phyloP scores from a whole-genome alignment of 2,329 filamentous ascomycete species.

The Phoma herbarum region DNA sequence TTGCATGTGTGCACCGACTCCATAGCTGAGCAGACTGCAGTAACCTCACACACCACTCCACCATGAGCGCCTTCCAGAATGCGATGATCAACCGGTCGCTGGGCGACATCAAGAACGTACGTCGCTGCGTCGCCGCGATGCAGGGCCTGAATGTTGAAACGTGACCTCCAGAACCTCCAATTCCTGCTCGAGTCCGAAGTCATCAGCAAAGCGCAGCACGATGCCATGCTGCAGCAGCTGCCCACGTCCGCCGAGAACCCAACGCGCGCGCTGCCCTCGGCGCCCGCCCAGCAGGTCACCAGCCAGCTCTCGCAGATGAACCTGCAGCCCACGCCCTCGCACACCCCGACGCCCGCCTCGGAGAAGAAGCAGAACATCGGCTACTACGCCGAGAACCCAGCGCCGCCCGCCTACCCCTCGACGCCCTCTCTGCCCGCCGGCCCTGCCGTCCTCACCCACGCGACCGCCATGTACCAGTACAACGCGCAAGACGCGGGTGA shows the following conservation, averaged over 20 bases:
- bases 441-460: constrained; percentile 70
- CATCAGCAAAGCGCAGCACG: constrained; percentile 78
- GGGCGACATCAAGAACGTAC: constrained; percentile 84
- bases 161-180: constrained; percentile 77
- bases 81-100: constrained; percentile 83
- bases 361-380: constrained; percentile 53
- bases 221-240: constrained; percentile 76
- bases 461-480: constrained; percentile 86
- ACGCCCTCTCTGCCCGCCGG: constrained; percentile 60
- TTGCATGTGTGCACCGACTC: background rate
- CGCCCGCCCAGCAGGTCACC: constrained; percentile 43
- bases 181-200: constrained; percentile 83
- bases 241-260: constrained; percentile 75
- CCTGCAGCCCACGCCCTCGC: constrained; percentile 39
- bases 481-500: constrained; percentile 81
- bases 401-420: constrained; percentile 56
- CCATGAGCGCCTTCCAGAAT: constrained; percentile 56
- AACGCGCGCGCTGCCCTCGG: constrained; percentile 51
- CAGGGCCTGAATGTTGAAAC: constrained; percentile 5
- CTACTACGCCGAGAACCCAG: constrained; percentile 52
- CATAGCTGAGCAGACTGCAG: constrained; percentile 1
- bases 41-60: constrained; percentile 3
- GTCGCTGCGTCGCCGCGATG: constrained; percentile 34
- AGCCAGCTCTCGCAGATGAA: constrained; percentile 46
- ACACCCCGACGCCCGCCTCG: constrained; percentile 30